A percentile compares a stretch with the other conserved stretches of the same genome.
These are phyloP conservation scores for Fusarium torreyae DNA, from an alignment of 2,329 filamentous ascomycete genomes.

Conservation along the genomic window DNA sequence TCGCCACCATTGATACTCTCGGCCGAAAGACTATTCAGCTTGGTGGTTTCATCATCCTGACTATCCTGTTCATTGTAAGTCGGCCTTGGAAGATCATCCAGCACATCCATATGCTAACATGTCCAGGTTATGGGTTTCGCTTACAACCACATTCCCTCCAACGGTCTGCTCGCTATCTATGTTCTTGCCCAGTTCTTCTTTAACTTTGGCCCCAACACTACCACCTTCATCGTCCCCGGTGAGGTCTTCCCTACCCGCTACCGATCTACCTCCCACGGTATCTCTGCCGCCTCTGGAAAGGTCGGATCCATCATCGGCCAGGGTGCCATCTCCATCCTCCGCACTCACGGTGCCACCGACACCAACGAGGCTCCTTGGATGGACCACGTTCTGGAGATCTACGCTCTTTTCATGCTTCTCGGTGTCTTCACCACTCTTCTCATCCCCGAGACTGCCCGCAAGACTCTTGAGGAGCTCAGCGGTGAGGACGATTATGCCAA, in stretches of 20 bases:
- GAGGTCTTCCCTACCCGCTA: constrained; percentile 72
- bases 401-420: constrained; percentile 82
- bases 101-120: not conserved
- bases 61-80: constrained; percentile 68
- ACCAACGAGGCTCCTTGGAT: constrained; percentile 73
- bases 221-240: constrained; percentile 70
- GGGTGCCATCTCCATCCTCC: constrained; percentile 70
- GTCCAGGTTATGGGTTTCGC: constrained; percentile 70
- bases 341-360: constrained; percentile 61
- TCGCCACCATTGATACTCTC: constrained; percentile 79
- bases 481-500: constrained; percentile 55
- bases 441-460: constrained; percentile 82
- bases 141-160: constrained; percentile 67
- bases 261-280: constrained; percentile 70
- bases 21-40: constrained; percentile 85
- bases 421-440: constrained; percentile 78
- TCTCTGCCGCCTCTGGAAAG: constrained; percentile 70
- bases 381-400: constrained; percentile 83
- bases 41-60: constrained; percentile 73
- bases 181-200: constrained; percentile 72
- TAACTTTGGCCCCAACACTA: constrained; percentile 72
- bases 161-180: constrained; percentile 70
- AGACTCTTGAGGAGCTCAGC: constrained; percentile 77
- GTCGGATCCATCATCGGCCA: constrained; percentile 71
- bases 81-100: accelerated